phyloP scores from a whole-genome alignment of 371 early-diverging fungal species.

The Mucor piriformis region DNA sequence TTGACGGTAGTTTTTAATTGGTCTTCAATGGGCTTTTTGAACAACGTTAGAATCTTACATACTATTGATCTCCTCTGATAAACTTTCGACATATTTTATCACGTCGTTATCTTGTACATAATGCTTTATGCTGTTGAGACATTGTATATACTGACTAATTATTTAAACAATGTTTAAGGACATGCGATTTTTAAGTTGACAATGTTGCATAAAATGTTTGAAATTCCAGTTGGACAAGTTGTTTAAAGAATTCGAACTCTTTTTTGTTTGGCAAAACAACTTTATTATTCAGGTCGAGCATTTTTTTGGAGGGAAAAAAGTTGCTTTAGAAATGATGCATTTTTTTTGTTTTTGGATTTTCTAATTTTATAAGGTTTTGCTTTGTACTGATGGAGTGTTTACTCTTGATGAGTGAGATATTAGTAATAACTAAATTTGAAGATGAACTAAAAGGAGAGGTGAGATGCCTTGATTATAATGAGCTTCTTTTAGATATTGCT shows the following conservation, averaged over 20 bases:
- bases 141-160: conserved; percentile 20
- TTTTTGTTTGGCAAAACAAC: conserved; percentile 18
- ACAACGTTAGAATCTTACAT: conserved; percentile 19
- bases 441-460: conserved; percentile 17
- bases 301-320: conserved; percentile 12
- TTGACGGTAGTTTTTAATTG: conserved; percentile 10
- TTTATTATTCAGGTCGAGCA: conserved; percentile 21
- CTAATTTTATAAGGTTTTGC: conserved; percentile 2
- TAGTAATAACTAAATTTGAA: conserved; percentile 17
- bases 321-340: conserved; percentile 15
- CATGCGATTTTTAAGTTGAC: conserved; percentile 21
- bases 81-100: conserved; percentile 16
- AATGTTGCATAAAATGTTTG: conserved; percentile 16
- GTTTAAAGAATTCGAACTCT: conserved; percentile 16
- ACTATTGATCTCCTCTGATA: conserved; percentile 13
- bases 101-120: conserved; percentile 14
- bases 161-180: conserved; percentile 16
- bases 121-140: conserved; percentile 17
- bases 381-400: conserved; percentile 17
- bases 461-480: conserved; percentile 20
- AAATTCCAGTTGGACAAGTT: conserved; percentile 19
- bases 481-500: conserved; percentile 17
- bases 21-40: conserved; percentile 16
- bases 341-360: conserved; percentile 8
- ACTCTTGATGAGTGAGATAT: conserved; percentile 17